Base-by-base conservation (phyloP, 2,329 filamentous ascomycete genomes). In the Paramyrothecium roridum region DNA sequence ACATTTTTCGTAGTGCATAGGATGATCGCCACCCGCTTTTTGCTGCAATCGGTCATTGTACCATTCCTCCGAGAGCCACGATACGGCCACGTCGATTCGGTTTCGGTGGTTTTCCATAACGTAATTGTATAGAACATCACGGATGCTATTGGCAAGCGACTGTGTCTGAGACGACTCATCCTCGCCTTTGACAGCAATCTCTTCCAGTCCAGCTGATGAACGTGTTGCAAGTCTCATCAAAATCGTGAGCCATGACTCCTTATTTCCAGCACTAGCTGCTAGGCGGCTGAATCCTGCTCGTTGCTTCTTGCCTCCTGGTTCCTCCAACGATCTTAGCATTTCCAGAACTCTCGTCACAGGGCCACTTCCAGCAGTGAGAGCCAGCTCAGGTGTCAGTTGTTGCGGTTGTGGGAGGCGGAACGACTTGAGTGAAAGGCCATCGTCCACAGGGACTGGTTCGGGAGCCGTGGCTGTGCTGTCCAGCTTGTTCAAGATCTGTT, bases 41-140 rank as follows among this genome's bases (percentile, higher is more conserved):
- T 67, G 75, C 57, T 70, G 74, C 60, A 76, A 73, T 70, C 72
- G 86, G 70, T 98, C 93, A 65, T 93, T 96, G 72, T 96, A 98
- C 93, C 95, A 99, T 73, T 99, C 95, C 71, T 99, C 95, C 64
- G 89, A 96, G 17, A 99, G 80, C 95, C 95, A 99, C 8, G 88
- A 87, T 52, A 98, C 91, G 1, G 92, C 93, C 21, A 95, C 84
- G 62, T 96, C 93, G 59, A 98, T 93, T 47, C 95, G 87, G 59
- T 83, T 87, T 54, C 93, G 86, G 74, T 96, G 99, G 68, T 98
- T 93, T 60, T 96, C 91, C 59, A 98, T 83, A 50, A 98, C 83
- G 69, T 96, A 97, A 53, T 84, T 81, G 72, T 92, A 95, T 2
- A 99, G 77, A 8, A 85, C 81, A 62, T 96, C 89, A 52, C 95